Base-by-base conservation (phyloP, 2,329 filamentous ascomycete species). In the Conoideocrella luteorostrata region DNA sequence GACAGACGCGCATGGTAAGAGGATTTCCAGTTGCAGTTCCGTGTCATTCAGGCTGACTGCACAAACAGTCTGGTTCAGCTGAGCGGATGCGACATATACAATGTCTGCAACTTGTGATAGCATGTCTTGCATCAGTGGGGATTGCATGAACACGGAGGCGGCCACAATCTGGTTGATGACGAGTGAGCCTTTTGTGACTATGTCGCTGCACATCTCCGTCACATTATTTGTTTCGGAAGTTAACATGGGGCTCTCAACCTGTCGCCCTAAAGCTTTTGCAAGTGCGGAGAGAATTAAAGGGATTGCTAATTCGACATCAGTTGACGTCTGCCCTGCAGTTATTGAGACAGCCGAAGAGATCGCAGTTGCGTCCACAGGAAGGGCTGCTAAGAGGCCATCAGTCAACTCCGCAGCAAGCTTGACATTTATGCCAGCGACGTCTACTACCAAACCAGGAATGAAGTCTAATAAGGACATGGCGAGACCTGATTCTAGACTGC, bases 251-350 rank as follows among this genome's bases (percentile, higher is more conserved):
- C 15, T 33, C 12, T 50, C 37, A 12, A 49, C 20, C 4, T 36
- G 29, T 30, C 44, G 44, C 2, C 52, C 52, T 6, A 56, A 29
- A 17, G 45, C 49, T 6, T 41, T 38, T 7, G 53, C 49, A 24
- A 56, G 37, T 12, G 55, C 55, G 21, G 54, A 53, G 35, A 58
- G 46, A 11, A 58, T 41, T 2, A 56, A 28, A 5, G 56, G 54
- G 3, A 58, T 43, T 5, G 50, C 23, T 2, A 48, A 43, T 7
- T 47, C 23, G 7, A 44, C 15, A 1, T 44, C 39, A 2, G 46
- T 33, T 12, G 55, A 53, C 3, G 20, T 29, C 20, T 55, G 39
- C 11, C 23, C 30, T 15, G 52, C 50, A 11, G 54, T 39, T n/a
- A 45, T 36, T 10, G 50, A 44, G 29, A 57, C 30, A 15, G 43